Conservation (phyloP, 106 monocot species). For the Posidonia australis region DNA sequence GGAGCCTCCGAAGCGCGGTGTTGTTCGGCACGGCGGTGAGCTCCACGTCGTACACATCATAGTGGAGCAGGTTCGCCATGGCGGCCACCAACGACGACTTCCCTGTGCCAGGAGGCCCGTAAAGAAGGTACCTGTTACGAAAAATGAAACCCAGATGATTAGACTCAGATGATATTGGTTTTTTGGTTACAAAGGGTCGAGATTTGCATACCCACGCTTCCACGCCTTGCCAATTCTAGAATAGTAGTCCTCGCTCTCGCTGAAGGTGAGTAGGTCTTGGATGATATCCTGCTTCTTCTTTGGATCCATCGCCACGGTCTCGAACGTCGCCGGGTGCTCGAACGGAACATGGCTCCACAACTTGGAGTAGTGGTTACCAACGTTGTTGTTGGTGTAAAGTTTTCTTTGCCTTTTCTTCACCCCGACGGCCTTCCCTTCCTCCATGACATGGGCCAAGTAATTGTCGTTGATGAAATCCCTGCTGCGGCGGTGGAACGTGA, state of each 20-base stretch:
- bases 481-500: conserved; percentile 20
- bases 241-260: conserved; percentile 19
- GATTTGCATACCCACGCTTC: conserved; percentile 21
- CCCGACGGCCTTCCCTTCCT: conserved; percentile 5
- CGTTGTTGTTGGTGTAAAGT: conserved; percentile 19
- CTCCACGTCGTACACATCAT: conserved; percentile 26
- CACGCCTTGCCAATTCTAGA: conserved; percentile 15
- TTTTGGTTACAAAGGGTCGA: not conserved
- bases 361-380: not conserved
- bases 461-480: not conserved
- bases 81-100: conserved; percentile 17
- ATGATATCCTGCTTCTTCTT: conserved; percentile 10
- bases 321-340: conserved; percentile 28
- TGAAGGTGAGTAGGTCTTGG: conserved; percentile 10
- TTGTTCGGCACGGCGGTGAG: conserved; percentile 15
- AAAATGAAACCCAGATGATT: not conserved
- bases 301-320: conserved; percentile 24
- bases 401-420: conserved; percentile 13
- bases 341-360: conserved; percentile 21
- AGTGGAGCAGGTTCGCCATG: conserved; percentile 25
- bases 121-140: conserved; percentile 14
- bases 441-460: conserved; percentile 10
- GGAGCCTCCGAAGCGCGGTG: conserved; percentile 11
- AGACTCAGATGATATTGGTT: too few species aligned
- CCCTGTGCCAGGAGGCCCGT: conserved; percentile 24